A percentile compares a stretch with the other conserved stretches of the same genome.
phyloP scores from a whole-genome alignment of 2,329 filamentous ascomycete species.

The Penicillium sp. region DNA sequence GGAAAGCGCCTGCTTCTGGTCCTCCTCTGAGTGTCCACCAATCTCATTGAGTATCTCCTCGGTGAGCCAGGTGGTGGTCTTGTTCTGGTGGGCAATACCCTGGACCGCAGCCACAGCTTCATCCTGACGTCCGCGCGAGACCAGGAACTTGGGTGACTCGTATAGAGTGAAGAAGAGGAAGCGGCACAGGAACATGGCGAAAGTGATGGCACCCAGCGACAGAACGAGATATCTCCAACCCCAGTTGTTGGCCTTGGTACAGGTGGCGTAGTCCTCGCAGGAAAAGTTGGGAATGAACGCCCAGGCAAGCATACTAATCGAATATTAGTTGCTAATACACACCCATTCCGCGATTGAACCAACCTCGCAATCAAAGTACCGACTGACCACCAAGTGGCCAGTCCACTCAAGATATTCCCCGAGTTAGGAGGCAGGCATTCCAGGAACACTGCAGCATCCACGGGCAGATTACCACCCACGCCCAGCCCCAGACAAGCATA shows the following conservation, averaged over 20 bases:
- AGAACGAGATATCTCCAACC: slow-evolving; percentile 73
- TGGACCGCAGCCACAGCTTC: slow-evolving; percentile 80
- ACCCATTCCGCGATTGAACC: slow-evolving; percentile 3
- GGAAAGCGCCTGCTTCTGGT: slow-evolving; percentile 41
- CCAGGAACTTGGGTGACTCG: slow-evolving; percentile 79
- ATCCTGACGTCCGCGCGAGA: slow-evolving; percentile 70
- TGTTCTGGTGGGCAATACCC: slow-evolving; percentile 71
- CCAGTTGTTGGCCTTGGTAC: slow-evolving; percentile 52
- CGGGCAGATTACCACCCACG: slow-evolving; percentile 64
- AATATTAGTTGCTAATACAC: background rate
- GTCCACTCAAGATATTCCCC: slow-evolving; percentile 69
- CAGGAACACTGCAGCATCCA: slow-evolving; percentile 60
- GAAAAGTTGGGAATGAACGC: slow-evolving; percentile 68
- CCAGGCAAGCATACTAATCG: slow-evolving; percentile 60
- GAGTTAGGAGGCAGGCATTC: slow-evolving; percentile 76
- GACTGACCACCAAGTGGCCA: slow-evolving; percentile 86
- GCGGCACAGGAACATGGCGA: slow-evolving; percentile 70
- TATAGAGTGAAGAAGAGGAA: slow-evolving; percentile 75
- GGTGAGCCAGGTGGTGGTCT: slow-evolving; percentile 69
- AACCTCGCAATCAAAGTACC: slow-evolving; percentile 67
- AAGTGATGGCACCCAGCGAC: slow-evolving; percentile 66
- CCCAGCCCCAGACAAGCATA: slow-evolving; percentile 64
- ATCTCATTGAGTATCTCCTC: slow-evolving; percentile 62
- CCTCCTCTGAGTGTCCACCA: slow-evolving; percentile 49
- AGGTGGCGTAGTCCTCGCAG: slow-evolving; percentile 35